Evolutionary conservation across 2,329 filamentous ascomycete genomes (phyloP).

Genomic region (Achaetomium macrosporum): DNA sequence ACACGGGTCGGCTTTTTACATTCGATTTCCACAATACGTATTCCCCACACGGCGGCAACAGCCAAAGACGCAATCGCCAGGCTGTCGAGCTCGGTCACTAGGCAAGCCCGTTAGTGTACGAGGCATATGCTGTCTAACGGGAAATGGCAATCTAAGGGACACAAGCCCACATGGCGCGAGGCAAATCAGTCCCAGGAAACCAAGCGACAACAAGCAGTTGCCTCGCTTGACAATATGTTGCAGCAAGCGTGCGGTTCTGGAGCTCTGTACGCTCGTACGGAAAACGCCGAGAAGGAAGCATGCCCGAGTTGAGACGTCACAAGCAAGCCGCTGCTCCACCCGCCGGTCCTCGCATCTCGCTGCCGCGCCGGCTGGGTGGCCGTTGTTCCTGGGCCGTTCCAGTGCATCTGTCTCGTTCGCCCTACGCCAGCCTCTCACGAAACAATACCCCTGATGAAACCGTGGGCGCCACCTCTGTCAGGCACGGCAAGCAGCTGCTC

Average conservation of each 20-base stretch:
- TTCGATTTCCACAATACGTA: not conserved
- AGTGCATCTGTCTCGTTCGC: not conserved
- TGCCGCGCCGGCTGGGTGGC: conserved; percentile 6
- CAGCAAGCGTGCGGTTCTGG: not conserved
- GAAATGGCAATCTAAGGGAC: not conserved
- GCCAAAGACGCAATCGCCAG: not conserved
- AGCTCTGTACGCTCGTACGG: conserved; percentile 6
- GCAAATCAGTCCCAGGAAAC: not conserved
- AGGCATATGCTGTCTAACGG: not conserved
- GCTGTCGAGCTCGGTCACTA: not conserved
- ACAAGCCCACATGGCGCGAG: not conserved
- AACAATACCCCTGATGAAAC: conserved; percentile 22
- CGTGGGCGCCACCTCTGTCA: conserved; percentile 16
- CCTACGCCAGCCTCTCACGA: conserved; percentile 11
- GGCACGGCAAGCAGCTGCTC: conserved; percentile 3
- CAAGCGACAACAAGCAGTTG: conserved; percentile 3
- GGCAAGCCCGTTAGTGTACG: not conserved
- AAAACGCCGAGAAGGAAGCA: conserved; percentile 16
- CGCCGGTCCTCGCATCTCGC: conserved; percentile 12
- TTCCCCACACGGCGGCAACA: not conserved
- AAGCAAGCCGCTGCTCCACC: conserved; percentile 9
- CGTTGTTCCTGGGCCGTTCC: not conserved
- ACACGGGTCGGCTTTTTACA: not conserved
- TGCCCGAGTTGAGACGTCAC: conserved; percentile 10
- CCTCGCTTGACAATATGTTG: not conserved